Evolutionary conservation across 441 rosid genomes (phyloP).

Genomic region (Gossypium schwendimanii): DNA sequence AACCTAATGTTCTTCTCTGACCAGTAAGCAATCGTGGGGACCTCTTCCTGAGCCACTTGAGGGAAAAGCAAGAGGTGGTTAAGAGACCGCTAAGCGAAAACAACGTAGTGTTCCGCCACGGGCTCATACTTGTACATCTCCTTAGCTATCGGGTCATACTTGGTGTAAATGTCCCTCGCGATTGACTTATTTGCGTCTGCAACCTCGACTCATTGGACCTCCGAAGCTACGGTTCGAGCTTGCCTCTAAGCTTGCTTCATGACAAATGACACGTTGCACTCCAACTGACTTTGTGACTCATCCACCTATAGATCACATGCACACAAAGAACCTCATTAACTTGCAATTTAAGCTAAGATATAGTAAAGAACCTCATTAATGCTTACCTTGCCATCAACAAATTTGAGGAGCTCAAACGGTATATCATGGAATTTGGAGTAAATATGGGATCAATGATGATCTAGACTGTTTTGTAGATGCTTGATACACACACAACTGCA

Average conservation of each 20-base stretch:
- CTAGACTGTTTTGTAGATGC: constrained; percentile 34
- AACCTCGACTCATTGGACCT: constrained; percentile 40
- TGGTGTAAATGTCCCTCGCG: constrained; percentile 20
- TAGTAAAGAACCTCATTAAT: background rate
- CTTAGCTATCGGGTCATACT: constrained; percentile 33
- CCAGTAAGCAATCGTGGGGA: constrained; percentile 46
- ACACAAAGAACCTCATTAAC: background rate
- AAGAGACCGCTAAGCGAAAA: constrained; percentile 33
- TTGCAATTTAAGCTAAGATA: background rate
- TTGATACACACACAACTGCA: constrained; percentile 26
- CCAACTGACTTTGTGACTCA: constrained; percentile 32
- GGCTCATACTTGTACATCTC: constrained; percentile 38
- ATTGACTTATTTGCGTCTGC: constrained; percentile 34
- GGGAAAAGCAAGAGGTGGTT: constrained; percentile 37
- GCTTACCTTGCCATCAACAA: constrained; percentile 48
- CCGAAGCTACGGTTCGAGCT: constrained; percentile 43
- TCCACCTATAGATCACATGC: constrained; percentile 36
- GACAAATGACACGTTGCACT: constrained; percentile 37
- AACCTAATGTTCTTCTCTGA: constrained; percentile 41
- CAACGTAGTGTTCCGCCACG: constrained; percentile 38
- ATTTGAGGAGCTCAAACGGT: constrained; percentile 39
- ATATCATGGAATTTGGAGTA: constrained; percentile 38
- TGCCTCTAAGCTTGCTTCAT: constrained; percentile 43
- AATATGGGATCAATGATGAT: constrained; percentile 40
- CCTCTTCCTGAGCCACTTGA: constrained; percentile 33